These are phyloP conservation scores for Acidiella bohemica DNA, from an alignment of 495 filamentous ascomycete species.

Conservation along the genomic window DNA sequence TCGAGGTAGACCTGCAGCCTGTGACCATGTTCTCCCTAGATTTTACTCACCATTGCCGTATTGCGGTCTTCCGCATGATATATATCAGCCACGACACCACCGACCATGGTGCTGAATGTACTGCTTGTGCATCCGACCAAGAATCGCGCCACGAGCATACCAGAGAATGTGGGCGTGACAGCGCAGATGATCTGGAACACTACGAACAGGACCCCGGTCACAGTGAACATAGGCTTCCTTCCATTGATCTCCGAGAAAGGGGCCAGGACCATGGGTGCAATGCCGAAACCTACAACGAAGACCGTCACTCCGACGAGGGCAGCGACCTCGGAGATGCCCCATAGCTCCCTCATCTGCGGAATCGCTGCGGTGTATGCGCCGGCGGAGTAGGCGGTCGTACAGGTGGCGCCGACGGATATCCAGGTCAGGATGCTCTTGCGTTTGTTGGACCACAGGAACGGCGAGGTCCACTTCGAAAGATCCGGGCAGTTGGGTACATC, in stretches of 20 bases:
- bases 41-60: conserved; percentile 87
- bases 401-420: conserved; percentile 62
- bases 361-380: conserved; percentile 65
- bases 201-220: conserved; percentile 54
- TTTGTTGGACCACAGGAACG: conserved; percentile 56
- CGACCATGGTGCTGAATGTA: conserved; percentile 86
- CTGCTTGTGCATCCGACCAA: conserved; percentile 60
- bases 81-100: conserved; percentile 80
- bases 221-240: conserved; percentile 65
- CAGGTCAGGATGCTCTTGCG: conserved; percentile 48
- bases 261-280: conserved; percentile 81
- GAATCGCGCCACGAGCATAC: conserved; percentile 66
- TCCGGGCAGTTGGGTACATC: conserved; percentile 40
- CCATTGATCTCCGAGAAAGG: conserved; percentile 82
- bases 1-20: no score
- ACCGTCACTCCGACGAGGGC: conserved; percentile 66
- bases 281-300: conserved; percentile 70
- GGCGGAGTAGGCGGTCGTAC: conserved; percentile 66
- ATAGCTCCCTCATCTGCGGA: conserved; percentile 46
- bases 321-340: conserved; percentile 48
- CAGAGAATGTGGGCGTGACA: conserved; percentile 53
- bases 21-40: no score
- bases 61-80: conserved; percentile 70
- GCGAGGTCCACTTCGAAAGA: conserved; percentile 53
- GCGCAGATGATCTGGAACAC: conserved; percentile 63